Evolutionary conservation across 495 filamentous ascomycete genomes (phyloP).

Genomic region (Astrothelium subdiscretum): DNA sequence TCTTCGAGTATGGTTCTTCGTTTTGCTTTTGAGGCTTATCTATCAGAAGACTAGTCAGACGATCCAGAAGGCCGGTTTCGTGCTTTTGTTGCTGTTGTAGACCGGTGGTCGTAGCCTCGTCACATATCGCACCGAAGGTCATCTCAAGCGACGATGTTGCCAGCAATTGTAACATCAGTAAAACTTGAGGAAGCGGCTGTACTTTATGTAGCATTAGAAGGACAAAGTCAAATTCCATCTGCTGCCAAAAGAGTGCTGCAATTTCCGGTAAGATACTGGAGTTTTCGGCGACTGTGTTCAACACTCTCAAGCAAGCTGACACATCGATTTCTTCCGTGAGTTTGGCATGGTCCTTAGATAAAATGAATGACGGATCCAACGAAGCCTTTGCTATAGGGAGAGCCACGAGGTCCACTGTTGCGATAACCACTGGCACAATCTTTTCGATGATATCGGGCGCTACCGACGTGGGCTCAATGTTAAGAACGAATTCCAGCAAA

Average conservation of each 20-base stretch:
- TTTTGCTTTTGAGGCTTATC: slow-evolving; percentile 42
- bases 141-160: slow-evolving; percentile 44
- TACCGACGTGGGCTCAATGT: slow-evolving; percentile 34
- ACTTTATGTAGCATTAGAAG: slow-evolving; percentile 47
- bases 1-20: slow-evolving; percentile 34
- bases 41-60: slow-evolving; percentile 46
- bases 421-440: slow-evolving; percentile 37
- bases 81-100: slow-evolving; percentile 38
- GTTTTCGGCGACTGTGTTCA: slow-evolving; percentile 45
- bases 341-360: slow-evolving; percentile 25
- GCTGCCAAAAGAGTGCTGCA: slow-evolving; percentile 46
- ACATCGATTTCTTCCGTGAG: slow-evolving; percentile 43
- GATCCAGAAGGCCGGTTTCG: slow-evolving; percentile 50
- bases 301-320: slow-evolving; percentile 42
- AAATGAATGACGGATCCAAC: slow-evolving; percentile 34
- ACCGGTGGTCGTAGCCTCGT: not conserved
- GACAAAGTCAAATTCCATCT: slow-evolving; percentile 50
- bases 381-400: slow-evolving; percentile 17
- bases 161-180: slow-evolving; percentile 45
- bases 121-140: slow-evolving; percentile 48
- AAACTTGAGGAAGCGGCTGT: slow-evolving; percentile 43
- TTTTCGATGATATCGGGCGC: slow-evolving; percentile 39
- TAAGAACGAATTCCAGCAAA: slow-evolving; percentile 42
- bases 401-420: slow-evolving; percentile 24
- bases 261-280: slow-evolving; percentile 33